Evolutionary conservation across 495 filamentous ascomycete species (phyloP), one percentile per base, ranked within the genome.

Genomic region (Penicillium lividum): DNA sequence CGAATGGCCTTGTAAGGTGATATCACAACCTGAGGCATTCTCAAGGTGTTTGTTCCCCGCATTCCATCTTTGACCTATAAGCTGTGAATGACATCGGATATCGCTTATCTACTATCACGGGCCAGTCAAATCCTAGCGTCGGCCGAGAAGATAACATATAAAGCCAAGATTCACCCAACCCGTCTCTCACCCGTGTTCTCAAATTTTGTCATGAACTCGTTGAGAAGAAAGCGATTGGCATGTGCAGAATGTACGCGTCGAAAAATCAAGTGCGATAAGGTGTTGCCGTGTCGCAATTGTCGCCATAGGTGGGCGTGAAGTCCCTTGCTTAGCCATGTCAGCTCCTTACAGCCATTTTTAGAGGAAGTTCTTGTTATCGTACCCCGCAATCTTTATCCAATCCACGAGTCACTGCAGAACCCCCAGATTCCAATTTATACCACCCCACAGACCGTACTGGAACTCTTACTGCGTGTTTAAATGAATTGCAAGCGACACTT

Each of bases 201-300:
- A 34, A 34, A 34, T 8, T 34, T 2, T 2, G 7, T 36, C 50
- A 28, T 52, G 18, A 52, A 52, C 13, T 30, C 15, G 49, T 27
- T 25, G 18, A 50, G 29, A 33, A 29, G 58, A 31, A 60, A 56
- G 49, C 27, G 58, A 18, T 36, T 61, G 43, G 53, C 63, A 9
- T 66, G 63, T 31, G 57, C 54, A 25, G 61, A 54, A 18, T 70
- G 33, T 36, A 36, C 33, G 33, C 33, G 33, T 9, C 33, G 33
- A 13, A 72, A 72, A 47, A 61, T 72, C 42, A 66, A 63, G 50
- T 72, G 69, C 51, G 60, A 67, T 47, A 70, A 68, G 54, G 54
- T 57, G 11, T 54, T 65, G 33, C 69, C 69, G 13, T 72, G 69
- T 57, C 57, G 59, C 2, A 70, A 72, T 56, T 72, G 69, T 51